These are phyloP conservation scores for Chytriomyces sp. DNA, from an alignment of 192 early-diverging fungal species.

Conservation along the genomic window DNA sequence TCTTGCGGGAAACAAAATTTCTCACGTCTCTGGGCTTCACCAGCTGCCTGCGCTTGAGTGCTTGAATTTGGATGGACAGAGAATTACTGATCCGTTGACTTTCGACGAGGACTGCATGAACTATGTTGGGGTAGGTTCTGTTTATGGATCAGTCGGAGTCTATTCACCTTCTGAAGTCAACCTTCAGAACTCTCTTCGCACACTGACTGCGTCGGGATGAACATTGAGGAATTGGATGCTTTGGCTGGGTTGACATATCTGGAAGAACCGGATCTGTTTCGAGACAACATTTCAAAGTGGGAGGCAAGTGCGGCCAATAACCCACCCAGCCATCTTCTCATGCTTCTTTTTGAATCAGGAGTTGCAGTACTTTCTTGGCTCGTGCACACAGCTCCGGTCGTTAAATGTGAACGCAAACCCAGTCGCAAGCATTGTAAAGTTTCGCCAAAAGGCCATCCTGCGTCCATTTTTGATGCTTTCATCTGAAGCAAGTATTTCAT, in stretches of 20 bases:
- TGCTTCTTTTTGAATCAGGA: conserved; percentile 9
- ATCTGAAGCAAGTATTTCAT: conserved; percentile 3
- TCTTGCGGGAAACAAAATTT: conserved; percentile 52
- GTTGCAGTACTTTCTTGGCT: conserved; percentile 38
- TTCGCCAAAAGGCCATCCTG: conserved; percentile 51
- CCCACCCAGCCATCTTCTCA: conserved; percentile 33
- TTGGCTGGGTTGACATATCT: conserved; percentile 36
- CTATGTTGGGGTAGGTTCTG: conserved; percentile 43
- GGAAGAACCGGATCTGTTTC: conserved; percentile 45
- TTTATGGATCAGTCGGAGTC: conserved; percentile 39
- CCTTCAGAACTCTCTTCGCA: conserved; percentile 27
- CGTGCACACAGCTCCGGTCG: conserved; percentile 20
- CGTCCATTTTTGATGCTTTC: neutral
- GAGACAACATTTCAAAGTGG: conserved; percentile 42
- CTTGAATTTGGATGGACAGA: conserved; percentile 59
- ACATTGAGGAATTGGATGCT: conserved; percentile 33
- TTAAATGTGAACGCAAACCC: conserved; percentile 44
- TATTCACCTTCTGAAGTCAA: neutral
- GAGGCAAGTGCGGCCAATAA: conserved; percentile 41
- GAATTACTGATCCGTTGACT: conserved; percentile 27
- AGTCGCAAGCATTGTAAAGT: conserved; percentile 34
- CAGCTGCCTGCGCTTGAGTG: conserved; percentile 46
- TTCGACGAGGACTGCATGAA: conserved; percentile 48
- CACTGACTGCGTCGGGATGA: conserved; percentile 38
- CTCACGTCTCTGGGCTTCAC: conserved; percentile 36